Percentiles rank a stretch among this genome's conserved stretches.
These are phyloP conservation scores for Allium cepa DNA, from an alignment of 106 monocot species.

Conservation along the genomic window DNA sequence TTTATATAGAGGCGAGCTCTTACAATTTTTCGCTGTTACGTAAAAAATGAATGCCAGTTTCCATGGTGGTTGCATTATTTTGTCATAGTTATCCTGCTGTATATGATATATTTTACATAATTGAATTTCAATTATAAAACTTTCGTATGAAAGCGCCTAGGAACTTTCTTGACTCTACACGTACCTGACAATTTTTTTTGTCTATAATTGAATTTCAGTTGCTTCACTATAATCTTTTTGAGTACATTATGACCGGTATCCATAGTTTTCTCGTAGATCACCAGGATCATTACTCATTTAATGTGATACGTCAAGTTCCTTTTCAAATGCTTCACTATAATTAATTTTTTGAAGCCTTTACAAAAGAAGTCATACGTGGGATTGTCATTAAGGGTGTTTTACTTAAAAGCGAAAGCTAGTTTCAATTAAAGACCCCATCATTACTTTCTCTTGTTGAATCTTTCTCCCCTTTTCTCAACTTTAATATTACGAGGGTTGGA, in stretches of 20 bases:
- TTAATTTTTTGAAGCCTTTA: background rate
- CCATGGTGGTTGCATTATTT: too few relatives aligned
- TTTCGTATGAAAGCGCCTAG: too few relatives aligned
- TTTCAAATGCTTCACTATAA: background rate
- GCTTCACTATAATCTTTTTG: too few relatives aligned
- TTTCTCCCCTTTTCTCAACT: background rate
- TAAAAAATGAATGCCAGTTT: too few relatives aligned
- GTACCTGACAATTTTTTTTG: too few relatives aligned
- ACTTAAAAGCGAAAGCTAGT: background rate
- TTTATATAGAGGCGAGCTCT: background rate
- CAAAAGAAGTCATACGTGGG: background rate
- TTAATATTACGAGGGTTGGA: background rate
- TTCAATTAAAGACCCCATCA: background rate
- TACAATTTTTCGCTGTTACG: background rate
- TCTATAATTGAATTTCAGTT: too few relatives aligned
- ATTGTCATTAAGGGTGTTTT: background rate
- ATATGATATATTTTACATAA: background rate
- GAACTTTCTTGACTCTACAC: too few relatives aligned
- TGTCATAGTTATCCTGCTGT: background rate
- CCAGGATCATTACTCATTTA: background rate
- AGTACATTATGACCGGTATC: too few relatives aligned
- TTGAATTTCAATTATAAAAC: background rate
- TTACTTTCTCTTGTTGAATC: conserved; percentile 1
- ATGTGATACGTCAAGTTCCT: background rate
- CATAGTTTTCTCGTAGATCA: too few relatives aligned